Evolutionary conservation across 139 green algal species (phyloP), one percentile per base, ranked within the genome.

Genomic region (Pleodorina starrii): DNA sequence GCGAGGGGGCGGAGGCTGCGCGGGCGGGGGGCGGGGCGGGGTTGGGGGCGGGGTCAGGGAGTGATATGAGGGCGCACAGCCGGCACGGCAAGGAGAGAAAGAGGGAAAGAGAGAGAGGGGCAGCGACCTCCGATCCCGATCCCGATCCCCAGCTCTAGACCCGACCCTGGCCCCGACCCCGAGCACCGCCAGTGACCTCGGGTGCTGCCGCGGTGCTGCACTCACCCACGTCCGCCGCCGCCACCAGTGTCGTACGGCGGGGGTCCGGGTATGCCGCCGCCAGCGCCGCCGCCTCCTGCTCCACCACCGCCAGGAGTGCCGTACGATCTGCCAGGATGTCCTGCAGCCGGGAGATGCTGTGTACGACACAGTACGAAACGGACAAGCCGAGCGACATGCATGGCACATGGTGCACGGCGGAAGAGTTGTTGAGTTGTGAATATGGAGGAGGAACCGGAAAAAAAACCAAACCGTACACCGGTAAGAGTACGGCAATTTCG

Each of bases 251-350:
- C 42, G 81, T 87, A 19, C 81, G 60, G 17, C 81, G 81, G 51
- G 63, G 60, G 43, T 77, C 43, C 1, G 27, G 27, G 43, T 50
- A 77, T 0, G 35, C 60, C 40, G 29, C 60, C 81, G 60, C 81
- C 77, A 97, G 68, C 88, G 94, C 94, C 36, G 88, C 68, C 16
- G 96, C 95, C 90, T 99, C 97, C 38, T 35, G 21, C 69, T 91
- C 77, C 48, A 97, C 92, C 54, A 95, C 43, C 0, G 68, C 74
- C 73, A 97, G 90, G 59, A 98, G 93, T 16, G 85, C 88, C 7
- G 94, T 69, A 12, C 83, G 92, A 43, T 87, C 69, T 6, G 43
- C 27, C 44, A 98, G 91, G 43, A 98, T 73, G 29, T 90, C 81
- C 54, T 90, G 42, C 76, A 97, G 80, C n/a, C 94, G 87, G 14